Base-by-base conservation (phyloP, 768 basidiomycete genomes). In the Agrocybe pediades region DNA sequence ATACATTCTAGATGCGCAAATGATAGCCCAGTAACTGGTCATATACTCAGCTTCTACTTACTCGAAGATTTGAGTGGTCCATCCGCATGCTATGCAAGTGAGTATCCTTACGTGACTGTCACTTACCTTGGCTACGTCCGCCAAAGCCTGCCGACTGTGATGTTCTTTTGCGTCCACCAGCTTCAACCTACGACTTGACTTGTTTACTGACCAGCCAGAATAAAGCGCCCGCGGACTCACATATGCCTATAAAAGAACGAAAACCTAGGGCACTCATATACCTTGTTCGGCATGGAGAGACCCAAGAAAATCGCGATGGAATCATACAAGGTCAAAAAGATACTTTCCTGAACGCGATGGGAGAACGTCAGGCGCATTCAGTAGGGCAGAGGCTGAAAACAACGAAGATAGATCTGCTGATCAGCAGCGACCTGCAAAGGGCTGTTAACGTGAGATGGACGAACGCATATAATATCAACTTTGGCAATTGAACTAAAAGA, bases 301-400 rank as follows among this genome's bases (percentile, higher is more conserved):
- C 90, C 21, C 77, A 83, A 39, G 84, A 79, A 62, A 92, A 92
- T 68, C 70, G 74, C 48, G 68, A 71, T 6, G 73, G 75, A 21
- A 82, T 88, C 52, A 79, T 90, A 41, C 90, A 93, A 73, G 91
- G 91, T 36, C 91, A 93, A 8, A 61, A 82, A 51, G 87, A 93
- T 68, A 85, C 85, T 6, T 57, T 67, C 36, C 74, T 93, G 62
- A 92, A 92, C 59, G 79, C 74, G 15, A 69, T 66, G 3, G 91
- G 91, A 13, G 49, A 76, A 43, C 70, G 71, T 49, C 90, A 93
- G 66, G 87, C 87, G 19, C 62, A 64, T 51, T 68, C 76, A 49
- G 79, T 84, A 1, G 87, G 80, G 1, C 69, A 77, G 55, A 79
- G 76, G 39, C 68, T 92, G 56, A 76, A 76, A 62, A 63, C 71